Evolutionary conservation across 169 alveolate species (phyloP), one percentile per base, ranked within the genome.

Genomic region (Plasmodium gonderi): DNA sequence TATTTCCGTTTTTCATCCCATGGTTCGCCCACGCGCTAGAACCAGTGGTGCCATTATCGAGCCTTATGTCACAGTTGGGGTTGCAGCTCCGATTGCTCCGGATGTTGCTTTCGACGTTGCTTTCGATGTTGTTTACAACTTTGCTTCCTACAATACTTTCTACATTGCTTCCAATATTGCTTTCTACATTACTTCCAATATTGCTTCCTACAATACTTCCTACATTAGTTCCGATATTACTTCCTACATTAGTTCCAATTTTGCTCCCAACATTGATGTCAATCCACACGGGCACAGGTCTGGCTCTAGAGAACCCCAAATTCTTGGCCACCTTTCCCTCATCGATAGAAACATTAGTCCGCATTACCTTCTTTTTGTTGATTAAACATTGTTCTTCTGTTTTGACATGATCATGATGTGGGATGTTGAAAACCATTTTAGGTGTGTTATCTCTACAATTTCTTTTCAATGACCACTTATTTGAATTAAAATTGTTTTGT

Each of bases 381-480:
- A 29, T 68, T 17, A 68, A 4, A 31, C 77, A 36, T 20, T 42
- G 49, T 51, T 69, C 83, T 26, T 81, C 74, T n/a, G 49, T 14
- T 20, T 44, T 79, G 29, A 23, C 45, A 38, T 65, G 44, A 14
- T 80, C 33, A 12, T 80, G 40, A n/a, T 80, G 47, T 26, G 75
- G 44, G 42, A 82, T 8, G 40, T 26, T 47, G 60, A 82, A 72
- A 60, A 47, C 38, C 67, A 82, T 40, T 42, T 82, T 44, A 31
- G 83, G 78, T 1, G 83, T 49, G 77, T 68, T 36, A 51, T 82
- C 77, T 33, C 83, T 67, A 33, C 77, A 82, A 38, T 82, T 82
- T 40, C 92, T 26, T 82, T 68, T 82, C 54, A 82, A 69, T 20
- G 80, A 14, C 83, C 82, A 74, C 40, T 82, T 74, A 47, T 72